Conservation (phyloP, 331 rosid species). For the Quercus phellos region DNA sequence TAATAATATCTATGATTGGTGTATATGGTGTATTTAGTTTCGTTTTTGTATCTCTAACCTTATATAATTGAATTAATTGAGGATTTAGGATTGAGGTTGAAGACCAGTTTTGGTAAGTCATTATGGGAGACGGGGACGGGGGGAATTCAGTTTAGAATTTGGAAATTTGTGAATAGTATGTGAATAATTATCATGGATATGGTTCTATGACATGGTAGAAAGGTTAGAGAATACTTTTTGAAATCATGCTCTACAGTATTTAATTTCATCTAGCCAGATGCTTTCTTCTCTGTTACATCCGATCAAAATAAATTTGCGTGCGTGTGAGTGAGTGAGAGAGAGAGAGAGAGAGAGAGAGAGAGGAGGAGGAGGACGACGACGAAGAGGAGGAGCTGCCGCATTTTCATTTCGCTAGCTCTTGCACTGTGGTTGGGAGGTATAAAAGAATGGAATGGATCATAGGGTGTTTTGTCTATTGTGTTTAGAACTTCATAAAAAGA, state of each 20-base stretch:
- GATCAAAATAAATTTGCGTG: neutral
- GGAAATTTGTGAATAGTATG: neutral
- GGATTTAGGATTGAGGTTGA: neutral
- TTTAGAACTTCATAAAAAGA: too few relatives aligned
- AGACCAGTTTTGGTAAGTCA: neutral
- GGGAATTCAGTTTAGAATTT: conserved; percentile 4
- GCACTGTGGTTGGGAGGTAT: neutral
- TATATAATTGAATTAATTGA: neutral
- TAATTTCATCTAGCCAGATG: neutral
- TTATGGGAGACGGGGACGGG: neutral
- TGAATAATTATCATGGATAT: neutral
- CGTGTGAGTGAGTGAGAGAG: neutral
- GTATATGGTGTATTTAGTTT: neutral
- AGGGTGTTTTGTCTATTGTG: too few relatives aligned
- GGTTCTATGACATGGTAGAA: neutral
- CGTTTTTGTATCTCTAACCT: neutral
- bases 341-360: neutral
- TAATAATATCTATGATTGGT: conserved; percentile 2
- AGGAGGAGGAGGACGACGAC: too few relatives aligned
- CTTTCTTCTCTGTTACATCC: neutral
- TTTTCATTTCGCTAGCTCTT: neutral
- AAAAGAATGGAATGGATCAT: too few relatives aligned
- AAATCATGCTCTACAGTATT: neutral
- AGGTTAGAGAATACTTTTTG: neutral
- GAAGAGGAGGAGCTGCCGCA: neutral